Percentiles rank a stretch among this genome's conserved stretches.
These are phyloP conservation scores for Phytopythium cucurbitacearum DNA, from an alignment of 352 stramenopile genomes.

Conservation along the genomic window DNA sequence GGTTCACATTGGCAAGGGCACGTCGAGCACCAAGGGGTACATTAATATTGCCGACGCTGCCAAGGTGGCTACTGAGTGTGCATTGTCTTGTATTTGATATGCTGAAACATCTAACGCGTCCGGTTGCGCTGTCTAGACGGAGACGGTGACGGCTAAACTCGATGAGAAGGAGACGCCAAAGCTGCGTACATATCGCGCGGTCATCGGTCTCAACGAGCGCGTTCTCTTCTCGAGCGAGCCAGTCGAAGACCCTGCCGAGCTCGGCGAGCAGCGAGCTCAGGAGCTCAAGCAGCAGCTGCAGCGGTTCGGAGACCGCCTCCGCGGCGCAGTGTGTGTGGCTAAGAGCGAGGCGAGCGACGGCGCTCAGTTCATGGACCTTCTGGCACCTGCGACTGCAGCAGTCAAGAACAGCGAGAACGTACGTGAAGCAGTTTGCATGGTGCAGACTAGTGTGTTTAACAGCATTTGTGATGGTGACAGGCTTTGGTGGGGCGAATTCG, in stretches of 20 bases:
- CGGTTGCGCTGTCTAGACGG: neutral
- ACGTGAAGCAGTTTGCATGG: slow-evolving; percentile 3
- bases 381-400: slow-evolving; percentile 15
- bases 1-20: slow-evolving; percentile 28
- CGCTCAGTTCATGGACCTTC: slow-evolving; percentile 36
- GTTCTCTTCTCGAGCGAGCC: slow-evolving; percentile 19
- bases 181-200: slow-evolving; percentile 23
- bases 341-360: slow-evolving; percentile 14
- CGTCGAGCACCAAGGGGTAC: slow-evolving; percentile 13
- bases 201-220: slow-evolving; percentile 42
- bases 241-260: neutral
- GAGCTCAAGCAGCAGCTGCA: slow-evolving; percentile 46
- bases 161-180: neutral
- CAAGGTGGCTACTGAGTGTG: neutral
- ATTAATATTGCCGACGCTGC: neutral
- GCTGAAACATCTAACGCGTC: neutral
- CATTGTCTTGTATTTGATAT: neutral
- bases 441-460: slow-evolving; percentile 3
- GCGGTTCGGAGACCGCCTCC: slow-evolving; percentile 37
- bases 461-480: slow-evolving; percentile 3
- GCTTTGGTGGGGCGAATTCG: slow-evolving; percentile 28
- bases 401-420: slow-evolving; percentile 16
- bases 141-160: neutral
- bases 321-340: slow-evolving; percentile 26
- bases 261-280: slow-evolving; percentile 32